These are phyloP conservation scores for Saturnispora ahearnii DNA, from an alignment of 805 yeast species.

Conservation along the genomic window DNA sequence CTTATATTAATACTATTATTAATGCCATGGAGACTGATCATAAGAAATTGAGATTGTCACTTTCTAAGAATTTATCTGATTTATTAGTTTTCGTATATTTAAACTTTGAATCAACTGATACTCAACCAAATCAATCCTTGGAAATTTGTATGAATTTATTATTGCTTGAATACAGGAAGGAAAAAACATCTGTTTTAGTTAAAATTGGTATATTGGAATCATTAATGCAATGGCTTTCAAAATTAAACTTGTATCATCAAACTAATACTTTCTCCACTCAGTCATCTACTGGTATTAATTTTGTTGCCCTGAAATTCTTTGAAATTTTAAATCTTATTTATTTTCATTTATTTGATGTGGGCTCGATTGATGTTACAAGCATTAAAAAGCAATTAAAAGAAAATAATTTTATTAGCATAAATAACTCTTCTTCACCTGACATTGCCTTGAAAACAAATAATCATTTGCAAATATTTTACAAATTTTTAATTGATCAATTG, in stretches of 20 bases:
- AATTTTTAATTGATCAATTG: constrained; percentile 23
- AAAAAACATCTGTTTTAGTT: constrained; percentile 10
- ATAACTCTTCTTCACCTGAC: constrained; percentile 11
- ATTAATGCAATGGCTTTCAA: constrained; percentile 24
- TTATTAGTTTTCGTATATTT: constrained; percentile 26
- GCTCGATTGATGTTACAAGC: constrained; percentile 10
- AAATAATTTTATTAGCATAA: constrained; percentile 9
- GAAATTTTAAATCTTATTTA: constrained; percentile 20
- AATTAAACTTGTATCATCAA: constrained; percentile 24
- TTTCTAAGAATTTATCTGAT: constrained; percentile 26
- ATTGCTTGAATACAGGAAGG: constrained; percentile 15
- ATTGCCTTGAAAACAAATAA: constrained; percentile 18
- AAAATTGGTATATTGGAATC: constrained; percentile 24
- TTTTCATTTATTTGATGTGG: constrained; percentile 19
- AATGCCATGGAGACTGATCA: constrained; percentile 22
- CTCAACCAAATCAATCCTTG: constrained; percentile 20
- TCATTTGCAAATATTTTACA: constrained; percentile 25
- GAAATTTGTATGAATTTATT: constrained; percentile 20
- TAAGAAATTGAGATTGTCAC: constrained; percentile 23
- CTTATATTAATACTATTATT: constrained; percentile 16
- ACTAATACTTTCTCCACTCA: constrained; percentile 21
- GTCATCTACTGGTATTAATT: constrained; percentile 20
- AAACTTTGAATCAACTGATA: constrained; percentile 22
- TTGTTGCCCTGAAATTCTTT: constrained; percentile 24
- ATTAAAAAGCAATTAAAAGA: constrained; percentile 16